Base-by-base conservation (phyloP, 176 grass and related monocot genomes). In the Lolium multiflorum region DNA sequence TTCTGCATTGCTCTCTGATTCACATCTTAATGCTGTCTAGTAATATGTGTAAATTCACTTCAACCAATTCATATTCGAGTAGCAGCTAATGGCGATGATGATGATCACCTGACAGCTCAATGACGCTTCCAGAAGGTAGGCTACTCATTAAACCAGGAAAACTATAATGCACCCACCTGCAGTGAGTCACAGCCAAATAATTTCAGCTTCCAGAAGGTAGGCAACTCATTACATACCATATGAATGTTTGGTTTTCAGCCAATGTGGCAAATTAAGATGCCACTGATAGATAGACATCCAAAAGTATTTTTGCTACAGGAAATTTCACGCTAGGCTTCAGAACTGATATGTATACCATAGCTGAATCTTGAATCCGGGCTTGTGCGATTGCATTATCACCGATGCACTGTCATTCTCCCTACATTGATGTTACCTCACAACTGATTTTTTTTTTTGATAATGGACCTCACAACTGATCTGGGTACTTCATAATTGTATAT, bases 21-120 rank as follows among this genome's bases (percentile, higher is more conserved):
- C 38, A 86, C 49, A 14, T 43, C 46, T 20, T 60, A 28, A 71
- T 72, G 47, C 2, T 68, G 64, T 52, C 11, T 83, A 18, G 28
- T 47, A 58, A 7, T 71, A 58, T 80, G 20, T 49, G 22, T 58
- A 84, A 81, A 37, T 74, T 86, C 22, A n/a, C 28, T 43, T 35
- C 58, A 73, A 64, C 48, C 7, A 21, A 82, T 68, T 78, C 39
- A 28, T 83, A 44, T 47, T 7, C 51, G 20, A 49, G 61, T 67
- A 47, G 41, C 89, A 95, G 95, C 91, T 54, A 93, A 81, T 78
- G 86, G 60, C 3, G 76, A 93, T 21, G 93, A 93, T 28, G 88
- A 95, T 11, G 65, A 90, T 49, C 71, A 87, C n/a, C 80, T 61
- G 52, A 59, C 85, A 83, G 47, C 47, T 16, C 72, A 62, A 18